Base-by-base conservation (phyloP, 352 stramenopile genomes). In the Phytophthora melonis region DNA sequence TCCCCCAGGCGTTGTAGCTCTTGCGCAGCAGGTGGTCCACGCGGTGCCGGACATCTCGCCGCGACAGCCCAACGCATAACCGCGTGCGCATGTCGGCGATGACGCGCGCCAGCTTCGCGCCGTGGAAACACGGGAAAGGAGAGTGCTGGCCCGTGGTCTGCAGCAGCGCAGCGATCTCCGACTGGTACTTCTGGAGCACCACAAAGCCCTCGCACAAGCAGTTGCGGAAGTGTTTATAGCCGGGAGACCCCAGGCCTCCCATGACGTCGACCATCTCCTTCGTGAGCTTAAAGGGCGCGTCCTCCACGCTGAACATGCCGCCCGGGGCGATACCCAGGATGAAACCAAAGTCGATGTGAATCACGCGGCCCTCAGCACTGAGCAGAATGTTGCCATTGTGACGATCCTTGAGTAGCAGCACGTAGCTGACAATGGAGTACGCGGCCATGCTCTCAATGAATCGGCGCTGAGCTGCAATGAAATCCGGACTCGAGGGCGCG, bases 301-400 rank as follows among this genome's bases (percentile, higher is more conserved):
- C 94, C 80, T 99, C 98, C 13, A 99, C 88, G 43, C 87, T 98
- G 65, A 99, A 99, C 78, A 98, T 97, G 21, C 98, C 96, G 56
- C 98, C 98, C 13, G 98, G 97, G n/a, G 93, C 97, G 79, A 98
- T 99, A 14, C 96, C 97, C 63, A 99, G 90, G 45, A 99, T 97
- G 80, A 99, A 99, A 10, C 98, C 98, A 83, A 99, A 99, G 76
- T 99, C 98, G 75, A 99, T 99, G 83, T 99, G 97, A 69, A 99
- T 97, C 41, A 99, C 83, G 70, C 98, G 96, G 7, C 98, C 97
- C 41, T 96, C 83, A 3, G 88, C 95, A 77, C 98, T 97, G 58
- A 99, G 93, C 84, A 99, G 92, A 30, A 99, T 98, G 80, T 99
- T 99, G 18, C 97, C 98, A 68, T 99, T 99, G 91, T 99, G 98